Evolutionary conservation across 305 asterid species (phyloP).

Genomic region (Fraxinus sp.): DNA sequence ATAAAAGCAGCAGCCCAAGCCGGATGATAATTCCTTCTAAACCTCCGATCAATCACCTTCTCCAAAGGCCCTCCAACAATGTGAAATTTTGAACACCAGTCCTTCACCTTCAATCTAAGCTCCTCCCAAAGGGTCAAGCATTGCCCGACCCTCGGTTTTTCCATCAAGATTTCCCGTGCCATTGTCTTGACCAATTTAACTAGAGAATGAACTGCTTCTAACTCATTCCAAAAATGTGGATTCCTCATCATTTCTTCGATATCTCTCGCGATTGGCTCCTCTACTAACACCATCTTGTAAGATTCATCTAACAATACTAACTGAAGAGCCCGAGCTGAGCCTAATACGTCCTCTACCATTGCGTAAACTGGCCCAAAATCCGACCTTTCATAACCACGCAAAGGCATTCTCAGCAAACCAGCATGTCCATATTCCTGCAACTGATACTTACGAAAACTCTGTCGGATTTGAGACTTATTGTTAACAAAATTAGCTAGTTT

Average conservation of each 20-base stretch:
- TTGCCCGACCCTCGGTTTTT: slow-evolving; percentile 77
- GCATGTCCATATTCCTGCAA: slow-evolving; percentile 82
- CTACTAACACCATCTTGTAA: slow-evolving; percentile 50
- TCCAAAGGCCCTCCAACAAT: slow-evolving; percentile 62
- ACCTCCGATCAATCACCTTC: slow-evolving; percentile 64
- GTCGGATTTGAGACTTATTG: slow-evolving; percentile 58
- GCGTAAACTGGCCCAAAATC: slow-evolving; percentile 58
- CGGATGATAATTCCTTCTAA: slow-evolving; percentile 81
- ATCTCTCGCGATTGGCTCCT: slow-evolving; percentile 67
- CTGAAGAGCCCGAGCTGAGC: slow-evolving; percentile 81
- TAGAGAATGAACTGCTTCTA: slow-evolving; percentile 86
- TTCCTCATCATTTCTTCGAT: slow-evolving; percentile 79
- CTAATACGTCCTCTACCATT: slow-evolving; percentile 69
- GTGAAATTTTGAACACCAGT: slow-evolving; percentile 76
- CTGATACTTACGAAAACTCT: slow-evolving; percentile 63
- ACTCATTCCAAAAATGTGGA: slow-evolving; percentile 83
- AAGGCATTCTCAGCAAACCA: slow-evolving; percentile 54
- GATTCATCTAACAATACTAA: slow-evolving; percentile 67
- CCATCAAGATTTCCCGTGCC: slow-evolving; percentile 69
- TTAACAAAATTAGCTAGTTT: slow-evolving; percentile 69
- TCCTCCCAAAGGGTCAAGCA: slow-evolving; percentile 96
- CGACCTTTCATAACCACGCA: slow-evolving; percentile 41
- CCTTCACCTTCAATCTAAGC: slow-evolving; percentile 64
- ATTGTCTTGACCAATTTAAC: slow-evolving; percentile 60
- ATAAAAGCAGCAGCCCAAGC: slow-evolving; percentile 96